A percentile compares a stretch with the other conserved stretches of the same genome.
Evolutionary conservation across 257 asterid species (phyloP).

Genomic region (Gardenia jasminoides): DNA sequence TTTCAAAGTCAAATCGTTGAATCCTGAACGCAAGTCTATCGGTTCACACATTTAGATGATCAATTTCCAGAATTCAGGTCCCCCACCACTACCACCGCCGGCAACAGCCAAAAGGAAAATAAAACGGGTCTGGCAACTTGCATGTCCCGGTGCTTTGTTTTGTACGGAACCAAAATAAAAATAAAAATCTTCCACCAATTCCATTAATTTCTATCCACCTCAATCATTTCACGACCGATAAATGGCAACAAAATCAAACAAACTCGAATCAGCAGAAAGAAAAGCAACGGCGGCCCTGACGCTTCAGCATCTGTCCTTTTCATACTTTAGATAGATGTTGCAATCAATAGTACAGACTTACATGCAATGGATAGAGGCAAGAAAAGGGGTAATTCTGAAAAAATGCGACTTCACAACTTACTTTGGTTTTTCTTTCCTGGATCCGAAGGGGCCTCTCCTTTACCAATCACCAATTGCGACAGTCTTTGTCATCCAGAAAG

Average conservation of each 20-base stretch:
- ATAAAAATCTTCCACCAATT: too few relatives aligned
- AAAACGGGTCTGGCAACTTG: not conserved
- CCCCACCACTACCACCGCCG: slow-evolving; percentile 8
- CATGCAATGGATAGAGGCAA: not conserved
- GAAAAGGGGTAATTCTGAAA: too few relatives aligned
- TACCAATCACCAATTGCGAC: not conserved
- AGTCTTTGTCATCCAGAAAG: not conserved
- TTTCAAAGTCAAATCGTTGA: not conserved
- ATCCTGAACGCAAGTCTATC: not conserved
- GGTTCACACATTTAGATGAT: not conserved
- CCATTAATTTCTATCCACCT: not conserved
- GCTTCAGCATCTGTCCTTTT: not conserved
- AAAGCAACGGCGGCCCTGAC: not conserved
- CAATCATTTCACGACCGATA: not conserved
- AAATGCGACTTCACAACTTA: slow-evolving; percentile 1
- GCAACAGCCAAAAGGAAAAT: not conserved
- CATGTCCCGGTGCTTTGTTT: not conserved
- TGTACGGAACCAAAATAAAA: not conserved
- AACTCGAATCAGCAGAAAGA: not conserved
- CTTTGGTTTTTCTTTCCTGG: not conserved
- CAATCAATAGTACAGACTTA: too few relatives aligned
- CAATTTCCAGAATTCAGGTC: not conserved
- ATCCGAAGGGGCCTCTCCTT: not conserved
- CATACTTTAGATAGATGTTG: not conserved
- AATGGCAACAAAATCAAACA: not conserved